These are phyloP conservation scores for Blastobotrys aristatus DNA, from an alignment of 1,139 yeast genomes.

Conservation along the genomic window DNA sequence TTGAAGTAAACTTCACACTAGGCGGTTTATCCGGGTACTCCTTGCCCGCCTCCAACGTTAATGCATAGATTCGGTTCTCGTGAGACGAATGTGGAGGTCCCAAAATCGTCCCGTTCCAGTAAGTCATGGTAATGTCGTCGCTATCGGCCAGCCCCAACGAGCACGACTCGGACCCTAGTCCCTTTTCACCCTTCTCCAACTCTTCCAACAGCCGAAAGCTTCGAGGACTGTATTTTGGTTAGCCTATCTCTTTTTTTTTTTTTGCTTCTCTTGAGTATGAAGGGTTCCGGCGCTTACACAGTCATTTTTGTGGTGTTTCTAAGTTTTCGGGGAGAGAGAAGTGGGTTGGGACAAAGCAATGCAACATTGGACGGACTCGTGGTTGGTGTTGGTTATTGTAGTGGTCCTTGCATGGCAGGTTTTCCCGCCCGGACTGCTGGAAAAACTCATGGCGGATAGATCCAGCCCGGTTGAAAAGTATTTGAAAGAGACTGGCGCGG, in stretches of 20 bases:
- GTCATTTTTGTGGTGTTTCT: no score
- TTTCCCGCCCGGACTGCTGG: background rate
- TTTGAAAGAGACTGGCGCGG: background rate
- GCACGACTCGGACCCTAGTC: slow-evolving; percentile 93
- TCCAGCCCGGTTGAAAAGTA: slow-evolving; percentile 1
- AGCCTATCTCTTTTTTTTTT: background rate
- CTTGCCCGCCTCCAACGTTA: slow-evolving; percentile 76
- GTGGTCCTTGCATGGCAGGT: slow-evolving; percentile 6
- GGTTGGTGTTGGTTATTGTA: slow-evolving; percentile 2
- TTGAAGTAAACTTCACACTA: slow-evolving; percentile 66
- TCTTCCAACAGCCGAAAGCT: slow-evolving; percentile 92
- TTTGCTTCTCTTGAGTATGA: no score
- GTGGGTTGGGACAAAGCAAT: background rate
- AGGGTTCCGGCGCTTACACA: no score
- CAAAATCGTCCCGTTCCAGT: slow-evolving; percentile 93
- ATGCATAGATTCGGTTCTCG: slow-evolving; percentile 87
- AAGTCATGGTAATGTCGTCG: slow-evolving; percentile 85
- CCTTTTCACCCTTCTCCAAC: slow-evolving; percentile 96
- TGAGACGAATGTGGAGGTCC: slow-evolving; percentile 97
- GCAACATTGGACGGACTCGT: slow-evolving; percentile 9
- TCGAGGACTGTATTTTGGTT: slow-evolving; percentile 63
- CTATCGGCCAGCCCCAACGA: slow-evolving; percentile 87
- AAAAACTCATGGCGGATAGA: background rate
- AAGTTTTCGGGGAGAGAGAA: no score
- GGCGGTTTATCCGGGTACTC: slow-evolving; percentile 91